phyloP scores from a whole-genome alignment of 768 basidiomycete genomes.

The Exsudoporus frostii region DNA sequence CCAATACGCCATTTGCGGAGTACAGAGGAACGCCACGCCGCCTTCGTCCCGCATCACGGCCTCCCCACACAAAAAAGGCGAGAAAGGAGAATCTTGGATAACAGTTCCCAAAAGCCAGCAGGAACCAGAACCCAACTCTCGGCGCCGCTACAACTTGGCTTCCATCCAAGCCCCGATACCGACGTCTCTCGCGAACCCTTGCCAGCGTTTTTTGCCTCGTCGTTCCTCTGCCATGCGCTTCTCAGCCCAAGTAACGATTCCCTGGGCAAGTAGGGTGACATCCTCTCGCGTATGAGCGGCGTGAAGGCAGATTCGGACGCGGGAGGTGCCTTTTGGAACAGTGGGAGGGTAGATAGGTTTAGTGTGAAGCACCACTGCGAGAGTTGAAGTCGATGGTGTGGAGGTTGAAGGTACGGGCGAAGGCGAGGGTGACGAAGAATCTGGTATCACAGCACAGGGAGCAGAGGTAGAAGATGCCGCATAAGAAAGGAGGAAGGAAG shows the following conservation, averaged over 20 bases:
- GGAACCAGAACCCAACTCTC: neutral
- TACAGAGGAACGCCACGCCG: neutral
- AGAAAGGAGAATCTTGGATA: neutral
- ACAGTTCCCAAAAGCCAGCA: too few species aligned
- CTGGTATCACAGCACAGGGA: neutral
- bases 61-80: neutral
- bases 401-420: neutral
- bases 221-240: constrained; percentile 8
- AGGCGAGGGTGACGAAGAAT: neutral
- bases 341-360: constrained; percentile 85
- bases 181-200: constrained; percentile 5
- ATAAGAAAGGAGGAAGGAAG: constrained; percentile 51
- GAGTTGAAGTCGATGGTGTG: constrained; percentile 2
- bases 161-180: constrained; percentile 30
- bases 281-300: constrained; percentile 67
- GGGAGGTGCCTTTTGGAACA: constrained; percentile 80
- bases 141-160: constrained; percentile 18
- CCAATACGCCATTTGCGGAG: neutral
- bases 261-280: constrained; percentile 53
- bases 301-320: constrained; percentile 87
- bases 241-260: constrained; percentile 42
- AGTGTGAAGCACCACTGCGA: constrained; percentile 51
- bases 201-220: constrained; percentile 6
- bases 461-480: neutral
- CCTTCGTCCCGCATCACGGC: neutral